Percentiles rank a stretch among this genome's conserved stretches.
phyloP scores from a whole-genome alignment of 176 grass and related monocot species.

The Pontederia paniculata region DNA sequence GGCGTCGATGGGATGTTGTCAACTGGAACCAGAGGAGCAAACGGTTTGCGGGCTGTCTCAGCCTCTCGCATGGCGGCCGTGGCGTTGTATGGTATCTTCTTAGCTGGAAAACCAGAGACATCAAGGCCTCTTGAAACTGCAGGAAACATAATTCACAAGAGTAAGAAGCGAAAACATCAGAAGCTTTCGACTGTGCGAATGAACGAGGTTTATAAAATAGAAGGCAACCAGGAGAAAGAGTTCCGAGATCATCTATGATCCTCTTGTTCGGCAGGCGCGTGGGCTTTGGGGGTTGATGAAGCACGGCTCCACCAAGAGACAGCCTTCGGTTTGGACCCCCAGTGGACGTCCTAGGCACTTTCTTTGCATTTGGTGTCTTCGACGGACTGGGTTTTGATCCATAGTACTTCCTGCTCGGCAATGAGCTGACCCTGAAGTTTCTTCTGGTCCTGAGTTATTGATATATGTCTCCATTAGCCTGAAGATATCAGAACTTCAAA shows the following conservation, averaged over 20 bases:
- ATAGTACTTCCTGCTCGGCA: conserved; percentile 5
- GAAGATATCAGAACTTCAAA: too few relatives aligned
- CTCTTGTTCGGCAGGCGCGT: conserved; percentile 39
- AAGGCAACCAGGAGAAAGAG: conserved; percentile 43
- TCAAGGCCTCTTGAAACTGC: conserved; percentile 38
- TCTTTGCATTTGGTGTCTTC: not conserved
- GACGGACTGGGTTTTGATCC: conserved; percentile 10
- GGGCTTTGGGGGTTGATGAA: conserved; percentile 29
- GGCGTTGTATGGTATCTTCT: conserved; percentile 49
- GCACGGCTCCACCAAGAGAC: conserved; percentile 62
- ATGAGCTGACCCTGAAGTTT: conserved; percentile 16
- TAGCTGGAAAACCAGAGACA: conserved; percentile 27
- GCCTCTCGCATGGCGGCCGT: conserved; percentile 20
- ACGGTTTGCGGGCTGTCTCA: conserved; percentile 42
- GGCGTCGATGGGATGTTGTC: conserved; percentile 26
- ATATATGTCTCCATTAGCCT: not conserved
- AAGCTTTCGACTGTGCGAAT: not conserved
- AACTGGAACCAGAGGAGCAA: conserved; percentile 25
- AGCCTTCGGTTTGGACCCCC: not conserved
- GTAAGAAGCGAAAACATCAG: not conserved
- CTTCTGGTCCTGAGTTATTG: conserved; percentile 18
- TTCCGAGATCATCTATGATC: conserved; percentile 22
- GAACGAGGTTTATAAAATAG: not conserved
- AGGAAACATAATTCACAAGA: not conserved
- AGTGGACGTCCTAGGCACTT: conserved; percentile 14